Evolutionary conservation across 208 protist species (phyloP).

Genomic region (Leishmania tropica): DNA sequence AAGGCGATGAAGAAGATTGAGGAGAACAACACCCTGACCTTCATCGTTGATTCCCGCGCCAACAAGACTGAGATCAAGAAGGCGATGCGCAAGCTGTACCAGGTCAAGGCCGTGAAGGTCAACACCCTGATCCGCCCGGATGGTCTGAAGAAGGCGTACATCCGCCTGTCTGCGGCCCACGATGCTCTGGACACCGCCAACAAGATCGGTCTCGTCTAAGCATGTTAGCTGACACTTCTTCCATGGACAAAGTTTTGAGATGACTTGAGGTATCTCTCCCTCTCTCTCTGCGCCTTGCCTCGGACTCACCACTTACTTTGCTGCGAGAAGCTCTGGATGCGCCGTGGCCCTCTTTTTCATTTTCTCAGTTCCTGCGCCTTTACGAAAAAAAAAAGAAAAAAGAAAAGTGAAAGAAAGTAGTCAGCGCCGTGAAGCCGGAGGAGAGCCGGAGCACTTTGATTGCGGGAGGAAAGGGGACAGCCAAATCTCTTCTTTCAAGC

Average conservation of each 20-base stretch:
- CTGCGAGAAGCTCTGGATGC: background rate
- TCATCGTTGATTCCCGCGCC: slow-evolving; percentile 97
- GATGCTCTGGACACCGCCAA: slow-evolving; percentile 99
- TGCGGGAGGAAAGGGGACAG: background rate
- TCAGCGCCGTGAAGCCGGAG: background rate
- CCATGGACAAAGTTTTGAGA: background rate
- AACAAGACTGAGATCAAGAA: slow-evolving; percentile 99
- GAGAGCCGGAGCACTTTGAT: background rate
- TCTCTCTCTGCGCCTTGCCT: background rate
- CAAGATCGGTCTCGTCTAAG: slow-evolving; percentile 93
- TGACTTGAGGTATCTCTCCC: background rate
- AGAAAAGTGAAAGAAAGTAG: background rate
- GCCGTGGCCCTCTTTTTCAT: background rate
- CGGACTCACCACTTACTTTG: background rate
- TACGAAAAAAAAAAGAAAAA: background rate
- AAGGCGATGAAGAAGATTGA: slow-evolving; percentile 99
- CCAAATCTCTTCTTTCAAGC: background rate
- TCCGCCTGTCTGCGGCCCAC: slow-evolving; percentile 93
- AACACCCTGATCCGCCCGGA: slow-evolving; percentile 99
- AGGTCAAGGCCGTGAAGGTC: slow-evolving; percentile 97
- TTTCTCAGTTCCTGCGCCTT: background rate
- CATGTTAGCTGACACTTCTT: background rate
- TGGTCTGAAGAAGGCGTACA: slow-evolving; percentile 99
- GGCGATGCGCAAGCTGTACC: slow-evolving; percentile 98
- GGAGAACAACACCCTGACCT: slow-evolving; percentile 99